Base-by-base conservation (phyloP, 2,329 filamentous ascomycete species). In the Trichophyton benhamiae region DNA sequence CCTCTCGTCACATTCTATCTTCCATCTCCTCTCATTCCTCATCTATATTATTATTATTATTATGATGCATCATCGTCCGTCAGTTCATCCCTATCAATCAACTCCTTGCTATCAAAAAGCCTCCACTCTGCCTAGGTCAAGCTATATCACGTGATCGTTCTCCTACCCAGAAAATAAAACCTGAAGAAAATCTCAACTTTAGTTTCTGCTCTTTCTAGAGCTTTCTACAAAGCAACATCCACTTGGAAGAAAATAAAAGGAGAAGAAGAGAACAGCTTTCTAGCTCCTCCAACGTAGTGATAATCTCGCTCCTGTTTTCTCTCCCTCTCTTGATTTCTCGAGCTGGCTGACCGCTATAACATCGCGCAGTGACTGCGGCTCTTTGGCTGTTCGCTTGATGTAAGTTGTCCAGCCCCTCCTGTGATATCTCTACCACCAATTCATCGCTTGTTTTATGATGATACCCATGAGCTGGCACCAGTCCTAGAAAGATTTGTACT, bases 401-500 rank as follows among this genome's bases (percentile, higher is more conserved):
- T 63, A 38, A 62, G 58, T 60, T 44, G 7, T 8, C 17, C 44
- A n/a, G 41, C 22, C 33, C 38, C 36, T 46, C 49, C n/a, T 27
- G 13, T 20, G 44, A 9, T 17, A n/a, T 17, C 7, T 49, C 44
- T 41, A 22, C 36, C 42, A 57, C 53, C 27, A 3, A 38, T 30
- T 41, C 42, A 33, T 53, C 13, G 5, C 49, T 53, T 46, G 25
- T 58, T 17, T 22, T 52, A 78, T 81, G 82, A 85, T 83, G 82
- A 84, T 70, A 81, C 71, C 72, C 71, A 64, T 75, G 75, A 79
- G 83, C 83, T 85, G 83, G 83, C 83, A 85, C 83, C 83, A 84
- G 83, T 81, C 83, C 78, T 75, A 84, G 77, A 81, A 73, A 79
- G 80, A 81, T 76, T 83, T 82, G 79, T 82, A 79, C 79, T 82